Percentiles rank a stretch among this genome's conserved stretches.
Conservation (phyloP, 2,329 filamentous ascomycete species). For the Penicillium fuscoglaucum region DNA sequence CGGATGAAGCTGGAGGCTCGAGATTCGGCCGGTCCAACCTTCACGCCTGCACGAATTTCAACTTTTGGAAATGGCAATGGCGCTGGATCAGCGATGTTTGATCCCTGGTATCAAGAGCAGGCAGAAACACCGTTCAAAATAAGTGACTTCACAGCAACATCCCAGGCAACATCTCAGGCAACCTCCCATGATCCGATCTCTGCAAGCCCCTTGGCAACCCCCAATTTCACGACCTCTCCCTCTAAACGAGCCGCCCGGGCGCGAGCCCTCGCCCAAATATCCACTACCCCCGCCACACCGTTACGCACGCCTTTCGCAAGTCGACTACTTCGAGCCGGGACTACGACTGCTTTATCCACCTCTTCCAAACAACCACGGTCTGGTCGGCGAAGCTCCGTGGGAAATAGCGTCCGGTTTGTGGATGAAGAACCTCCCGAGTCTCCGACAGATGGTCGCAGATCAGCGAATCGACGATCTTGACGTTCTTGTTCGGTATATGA, state of each 20-base stretch:
- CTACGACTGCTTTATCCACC: constrained; percentile 21
- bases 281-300: constrained; percentile 49
- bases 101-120: constrained; percentile 37
- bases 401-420: constrained; percentile 44
- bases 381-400: constrained; percentile 31
- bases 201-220: constrained; percentile 42
- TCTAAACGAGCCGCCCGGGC: constrained; percentile 48
- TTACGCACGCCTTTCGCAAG: constrained; percentile 47
- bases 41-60: constrained; percentile 29
- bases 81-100: constrained; percentile 32
- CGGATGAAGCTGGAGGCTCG: constrained; percentile 31
- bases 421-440: constrained; percentile 43
- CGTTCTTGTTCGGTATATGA: constrained; percentile 16
- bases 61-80: constrained; percentile 22
- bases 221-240: constrained; percentile 47
- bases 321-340: constrained; percentile 36
- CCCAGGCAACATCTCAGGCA: constrained; percentile 13
- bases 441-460: constrained; percentile 41
- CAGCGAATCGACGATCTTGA: constrained; percentile 36
- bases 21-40: constrained; percentile 32
- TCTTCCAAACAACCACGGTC: constrained; percentile 29
- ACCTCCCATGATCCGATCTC: constrained; percentile 33
- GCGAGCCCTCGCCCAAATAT: constrained; percentile 42
- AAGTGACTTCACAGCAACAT: constrained; percentile 34
- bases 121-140: constrained; percentile 40